phyloP scores from a whole-genome alignment of 495 filamentous ascomycete genomes.

The Lichenothelia convexa region DNA sequence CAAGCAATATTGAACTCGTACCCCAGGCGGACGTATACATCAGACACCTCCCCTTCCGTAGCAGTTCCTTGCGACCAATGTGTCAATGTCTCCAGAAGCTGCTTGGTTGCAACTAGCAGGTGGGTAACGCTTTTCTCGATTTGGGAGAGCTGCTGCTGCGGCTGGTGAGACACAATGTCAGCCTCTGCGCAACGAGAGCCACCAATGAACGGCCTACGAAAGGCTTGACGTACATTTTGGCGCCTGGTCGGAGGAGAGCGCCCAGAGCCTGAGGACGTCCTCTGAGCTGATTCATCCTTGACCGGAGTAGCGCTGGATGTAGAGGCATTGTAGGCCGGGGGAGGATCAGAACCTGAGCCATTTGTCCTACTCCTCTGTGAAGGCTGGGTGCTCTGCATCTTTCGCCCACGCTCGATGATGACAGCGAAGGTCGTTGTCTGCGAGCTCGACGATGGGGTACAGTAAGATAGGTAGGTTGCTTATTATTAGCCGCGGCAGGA shows the following conservation, averaged over 20 bases:
- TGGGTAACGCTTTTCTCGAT: constrained; percentile 99
- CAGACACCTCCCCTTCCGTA: constrained; percentile 84
- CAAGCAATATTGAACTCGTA: constrained; percentile 99
- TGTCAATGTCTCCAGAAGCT: constrained; percentile 89
- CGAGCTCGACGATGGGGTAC: too few relatives aligned
- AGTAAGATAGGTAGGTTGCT: too few relatives aligned
- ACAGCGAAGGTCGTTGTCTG: too few relatives aligned
- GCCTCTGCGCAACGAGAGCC: too few relatives aligned
- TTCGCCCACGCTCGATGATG: too few relatives aligned
- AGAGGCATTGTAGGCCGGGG: too few relatives aligned
- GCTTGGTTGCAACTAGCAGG: constrained; percentile 91
- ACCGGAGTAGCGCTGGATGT: too few relatives aligned
- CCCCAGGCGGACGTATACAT: constrained; percentile 90
- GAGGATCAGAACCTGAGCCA: too few relatives aligned
- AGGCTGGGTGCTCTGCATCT: too few relatives aligned
- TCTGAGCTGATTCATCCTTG: constrained; percentile 9
- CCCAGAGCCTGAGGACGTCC: constrained; percentile 12
- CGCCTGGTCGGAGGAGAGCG: constrained; percentile 12
- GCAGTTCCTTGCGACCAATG: constrained; percentile 88
- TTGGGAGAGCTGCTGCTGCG: constrained; percentile 59
- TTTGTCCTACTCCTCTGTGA: too few relatives aligned
- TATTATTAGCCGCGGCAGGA: too few relatives aligned
- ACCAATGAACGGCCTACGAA: not conserved
- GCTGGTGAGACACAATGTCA: constrained; percentile 31
- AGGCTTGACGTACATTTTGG: constrained; percentile 10